Conservation (phyloP, 1,284 basidiomycete genomes). For the Tilletia indica region DNA sequence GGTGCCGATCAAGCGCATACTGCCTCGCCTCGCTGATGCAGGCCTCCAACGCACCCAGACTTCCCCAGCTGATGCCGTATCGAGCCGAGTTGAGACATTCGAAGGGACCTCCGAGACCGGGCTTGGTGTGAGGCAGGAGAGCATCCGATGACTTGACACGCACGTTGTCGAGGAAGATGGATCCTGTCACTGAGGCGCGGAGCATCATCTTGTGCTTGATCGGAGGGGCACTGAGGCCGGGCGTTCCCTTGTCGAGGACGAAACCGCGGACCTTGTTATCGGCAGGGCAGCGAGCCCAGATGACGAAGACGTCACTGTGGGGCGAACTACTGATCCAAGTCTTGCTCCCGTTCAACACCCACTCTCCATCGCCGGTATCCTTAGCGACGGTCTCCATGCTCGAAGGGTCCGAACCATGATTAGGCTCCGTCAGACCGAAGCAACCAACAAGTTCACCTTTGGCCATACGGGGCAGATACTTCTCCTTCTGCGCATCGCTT, state of each 20-base stretch:
- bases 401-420: slow-evolving; percentile 90
- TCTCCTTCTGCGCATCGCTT: slow-evolving; percentile 82
- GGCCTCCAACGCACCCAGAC: slow-evolving; percentile 72
- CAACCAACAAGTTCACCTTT: slow-evolving; percentile 86
- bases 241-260: slow-evolving; percentile 82
- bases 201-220: slow-evolving; percentile 93
- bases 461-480: slow-evolving; percentile 80
- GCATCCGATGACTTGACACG: slow-evolving; percentile 38
- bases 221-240: slow-evolving; percentile 78
- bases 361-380: slow-evolving; percentile 76
- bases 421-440: slow-evolving; percentile 93
- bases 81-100: slow-evolving; percentile 51
- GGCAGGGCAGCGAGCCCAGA: slow-evolving; percentile 96
- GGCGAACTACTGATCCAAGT: slow-evolving; percentile 85
- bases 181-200: slow-evolving; percentile 84
- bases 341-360: slow-evolving; percentile 83
- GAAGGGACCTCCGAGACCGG: slow-evolving; percentile 48
- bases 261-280: slow-evolving; percentile 89
- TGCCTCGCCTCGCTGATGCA: slow-evolving; percentile 74
- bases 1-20: slow-evolving; percentile 80
- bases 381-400: slow-evolving; percentile 90
- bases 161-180: slow-evolving; percentile 71
- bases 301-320: slow-evolving; percentile 73
- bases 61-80: slow-evolving; percentile 52
- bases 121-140: slow-evolving; percentile 40